Percentiles rank a stretch among this genome's conserved stretches.
These are phyloP conservation scores for Carex kokanica DNA, from an alignment of 176 grass and related monocot genomes.

Conservation along the genomic window DNA sequence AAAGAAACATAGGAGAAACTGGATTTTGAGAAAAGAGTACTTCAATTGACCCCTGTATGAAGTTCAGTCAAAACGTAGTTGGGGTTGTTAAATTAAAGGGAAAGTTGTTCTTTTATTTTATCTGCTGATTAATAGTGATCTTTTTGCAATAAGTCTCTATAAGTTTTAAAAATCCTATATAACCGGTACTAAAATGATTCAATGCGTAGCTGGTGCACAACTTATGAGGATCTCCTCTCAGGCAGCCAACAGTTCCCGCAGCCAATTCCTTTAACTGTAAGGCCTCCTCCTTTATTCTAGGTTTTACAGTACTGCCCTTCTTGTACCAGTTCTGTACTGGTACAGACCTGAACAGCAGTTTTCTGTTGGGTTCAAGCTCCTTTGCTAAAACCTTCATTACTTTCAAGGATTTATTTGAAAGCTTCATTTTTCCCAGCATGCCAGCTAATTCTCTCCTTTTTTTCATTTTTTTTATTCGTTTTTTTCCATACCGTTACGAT, in stretches of 20 bases:
- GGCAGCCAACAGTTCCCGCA: slow-evolving; percentile 51
- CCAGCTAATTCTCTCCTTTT: neutral
- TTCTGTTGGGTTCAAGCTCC: neutral
- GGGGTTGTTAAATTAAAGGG: neutral
- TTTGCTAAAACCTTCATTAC: neutral
- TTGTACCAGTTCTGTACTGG: neutral
- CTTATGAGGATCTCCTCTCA: slow-evolving; percentile 76
- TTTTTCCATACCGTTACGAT: neutral
- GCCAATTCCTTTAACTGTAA: slow-evolving; percentile 78
- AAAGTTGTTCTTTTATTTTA: neutral
- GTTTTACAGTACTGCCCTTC: neutral
- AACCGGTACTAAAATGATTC: neutral
- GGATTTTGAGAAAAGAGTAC: neutral
- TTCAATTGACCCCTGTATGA: neutral
- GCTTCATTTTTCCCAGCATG: neutral
- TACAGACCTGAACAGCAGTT: neutral
- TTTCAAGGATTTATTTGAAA: neutral
- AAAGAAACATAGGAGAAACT: neutral
- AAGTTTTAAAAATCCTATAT: neutral
- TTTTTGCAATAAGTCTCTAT: neutral
- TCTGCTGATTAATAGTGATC: neutral
- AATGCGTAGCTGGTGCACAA: slow-evolving; percentile 60
- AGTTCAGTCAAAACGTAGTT: neutral
- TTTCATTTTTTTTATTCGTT: neutral
- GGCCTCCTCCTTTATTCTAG: neutral